Base-by-base conservation (phyloP, 176 grass and related monocot genomes). In the Triticum turgidum region DNA sequence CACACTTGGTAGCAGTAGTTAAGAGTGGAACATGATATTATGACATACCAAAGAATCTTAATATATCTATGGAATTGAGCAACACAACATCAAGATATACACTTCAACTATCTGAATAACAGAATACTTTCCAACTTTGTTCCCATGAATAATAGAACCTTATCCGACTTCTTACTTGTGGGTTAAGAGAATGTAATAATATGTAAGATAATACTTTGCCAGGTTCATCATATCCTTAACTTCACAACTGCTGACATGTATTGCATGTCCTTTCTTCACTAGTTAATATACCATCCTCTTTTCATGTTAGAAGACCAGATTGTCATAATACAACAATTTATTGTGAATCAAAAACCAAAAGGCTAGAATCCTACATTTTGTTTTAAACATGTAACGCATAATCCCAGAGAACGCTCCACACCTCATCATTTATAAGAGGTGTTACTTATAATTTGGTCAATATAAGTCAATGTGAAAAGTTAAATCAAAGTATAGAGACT, bases 71-170 rank as follows among this genome's bases (percentile, higher is more conserved):
- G 6, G 10, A 25, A 22, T 73, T 45, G 8, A 73, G 38, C 38
- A 25, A 73, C 39, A 45, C 11, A 11, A 0, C 30, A 44, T 45
- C 12, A 14, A 45, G 70, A 45, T 42, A 41, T 72, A 42, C 39
- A 72, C 9, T 71, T 71, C 34, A 39, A 41, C 37, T 71, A 21
- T n/a, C 37, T 22, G 38, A 39, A 45, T 1, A 27, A 73, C n/a
- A 45, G 70, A 45, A 73, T 45, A 73, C 5, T 45, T 73, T 73
- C n/a, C 21, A 45, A 45, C n/a, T 73, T 73, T 75, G 72, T 75
- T 75, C 72, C 54, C 6, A 6, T 7, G 54, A 1, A 59, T 7
- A 59, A 21, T 0, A 58, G 54, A 47, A 49, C 24, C 29, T 6
- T 17, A 17, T 75, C 6, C 0, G 47, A 15, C 42, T 75, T 17